Percentiles rank a stretch among this genome's conserved stretches.
phyloP scores from a whole-genome alignment of 306 rosid species.

The Citrullus amarus region DNA sequence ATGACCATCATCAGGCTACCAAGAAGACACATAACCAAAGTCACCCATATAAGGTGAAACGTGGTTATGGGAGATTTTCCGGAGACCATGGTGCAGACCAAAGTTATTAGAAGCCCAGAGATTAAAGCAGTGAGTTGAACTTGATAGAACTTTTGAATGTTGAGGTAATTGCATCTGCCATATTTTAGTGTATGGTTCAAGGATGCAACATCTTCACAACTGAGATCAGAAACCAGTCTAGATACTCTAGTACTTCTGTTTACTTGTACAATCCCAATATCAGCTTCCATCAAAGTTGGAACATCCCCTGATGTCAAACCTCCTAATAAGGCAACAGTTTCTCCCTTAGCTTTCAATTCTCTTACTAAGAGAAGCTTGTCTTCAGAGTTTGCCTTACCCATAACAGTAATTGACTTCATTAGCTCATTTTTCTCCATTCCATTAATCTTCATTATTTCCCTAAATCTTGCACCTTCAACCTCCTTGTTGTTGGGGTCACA shows the following conservation, averaged over 20 bases:
- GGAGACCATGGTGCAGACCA: conserved; percentile 24
- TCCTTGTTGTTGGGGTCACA: background rate
- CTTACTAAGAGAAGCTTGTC: conserved; percentile 33
- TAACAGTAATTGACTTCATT: conserved; percentile 18
- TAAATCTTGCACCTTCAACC: conserved; percentile 22
- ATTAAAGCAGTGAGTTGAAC: conserved; percentile 33
- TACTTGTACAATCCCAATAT: conserved; percentile 26
- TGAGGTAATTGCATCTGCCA: conserved; percentile 28
- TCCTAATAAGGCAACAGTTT: conserved; percentile 40
- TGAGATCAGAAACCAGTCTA: conserved; percentile 18
- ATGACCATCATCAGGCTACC: conserved; percentile 49
- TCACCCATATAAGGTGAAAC: conserved; percentile 44
- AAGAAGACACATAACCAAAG: conserved; percentile 22
- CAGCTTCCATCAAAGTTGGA: conserved; percentile 32
- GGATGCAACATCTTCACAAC: conserved; percentile 9
- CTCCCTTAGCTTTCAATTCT: conserved; percentile 18
- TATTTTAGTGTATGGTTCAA: conserved; percentile 12
- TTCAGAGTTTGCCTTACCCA: conserved; percentile 30
- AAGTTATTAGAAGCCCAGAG: conserved; percentile 28
- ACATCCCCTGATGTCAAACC: conserved; percentile 19
- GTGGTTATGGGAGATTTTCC: conserved; percentile 49
- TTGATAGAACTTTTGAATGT: conserved; percentile 47
- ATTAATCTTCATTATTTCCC: background rate
- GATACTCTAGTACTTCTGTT: conserved; percentile 11
- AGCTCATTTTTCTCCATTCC: background rate